Evolutionary conservation across 202 grass and related monocot genomes (phyloP).

Genomic region (Miscanthus sacchariflorus): DNA sequence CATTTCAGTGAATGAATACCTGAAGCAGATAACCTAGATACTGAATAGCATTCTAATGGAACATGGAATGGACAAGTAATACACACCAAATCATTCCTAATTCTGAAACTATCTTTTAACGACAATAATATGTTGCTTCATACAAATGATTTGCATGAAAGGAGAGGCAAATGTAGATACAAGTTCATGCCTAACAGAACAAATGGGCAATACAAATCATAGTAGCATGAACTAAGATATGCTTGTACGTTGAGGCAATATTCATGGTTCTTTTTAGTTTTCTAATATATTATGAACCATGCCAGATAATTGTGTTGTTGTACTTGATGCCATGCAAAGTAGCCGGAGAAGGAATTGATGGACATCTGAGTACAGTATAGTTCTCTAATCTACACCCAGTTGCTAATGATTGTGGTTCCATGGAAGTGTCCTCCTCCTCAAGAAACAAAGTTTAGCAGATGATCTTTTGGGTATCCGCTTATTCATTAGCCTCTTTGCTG

Average conservation of each 20-base stretch:
- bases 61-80: constrained; percentile 23
- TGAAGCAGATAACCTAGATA: constrained; percentile 32
- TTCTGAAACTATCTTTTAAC: constrained; percentile 3
- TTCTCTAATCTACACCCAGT: background rate
- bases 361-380: background rate
- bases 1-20: constrained; percentile 33
- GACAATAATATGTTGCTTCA: constrained; percentile 2
- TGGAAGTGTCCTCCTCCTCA: constrained; percentile 7
- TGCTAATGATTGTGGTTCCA: background rate
- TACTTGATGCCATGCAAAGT: constrained; percentile 13
- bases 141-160: constrained; percentile 23
- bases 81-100: constrained; percentile 30
- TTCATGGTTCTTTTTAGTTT: background rate
- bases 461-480: constrained; percentile 24
- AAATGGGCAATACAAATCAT: constrained; percentile 5
- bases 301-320: constrained; percentile 5
- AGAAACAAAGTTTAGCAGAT: constrained; percentile 34
- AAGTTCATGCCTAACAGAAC: constrained; percentile 14
- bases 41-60: constrained; percentile 19
- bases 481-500: constrained; percentile 7
- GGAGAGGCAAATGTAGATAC: constrained; percentile 16
- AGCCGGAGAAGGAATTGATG: constrained; percentile 22
- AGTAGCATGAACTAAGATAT: constrained; percentile 8
- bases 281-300: background rate
- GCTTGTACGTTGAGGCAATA: constrained; percentile 2